Evolutionary conservation across 2,329 filamentous ascomycete genomes (phyloP).

Genomic region (Endocalyx cinctus): DNA sequence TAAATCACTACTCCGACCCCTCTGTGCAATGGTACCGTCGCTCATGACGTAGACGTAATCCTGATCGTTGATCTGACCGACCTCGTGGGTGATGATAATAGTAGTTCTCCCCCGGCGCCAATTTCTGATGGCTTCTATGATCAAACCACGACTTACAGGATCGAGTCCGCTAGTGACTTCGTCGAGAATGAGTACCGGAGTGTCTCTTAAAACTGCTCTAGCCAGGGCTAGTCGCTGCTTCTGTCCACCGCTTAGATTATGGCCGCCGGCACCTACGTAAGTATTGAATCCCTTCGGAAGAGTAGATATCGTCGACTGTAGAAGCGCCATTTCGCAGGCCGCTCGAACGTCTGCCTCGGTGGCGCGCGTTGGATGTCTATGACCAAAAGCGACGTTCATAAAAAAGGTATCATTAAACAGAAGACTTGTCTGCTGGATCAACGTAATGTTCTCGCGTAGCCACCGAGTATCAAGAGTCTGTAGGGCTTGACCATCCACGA

Average conservation of each 20-base stretch:
- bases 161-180: slow-evolving; percentile 87
- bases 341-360: slow-evolving; percentile 51
- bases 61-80: slow-evolving; percentile 64
- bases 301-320: slow-evolving; percentile 61
- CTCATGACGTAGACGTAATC: slow-evolving; percentile 83
- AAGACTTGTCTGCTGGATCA: slow-evolving; percentile 77
- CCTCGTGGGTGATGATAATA: slow-evolving; percentile 88
- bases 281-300: slow-evolving; percentile 72
- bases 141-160: slow-evolving; percentile 57
- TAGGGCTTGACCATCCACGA: slow-evolving; percentile 62
- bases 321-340: slow-evolving; percentile 62
- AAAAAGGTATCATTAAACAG: slow-evolving; percentile 79
- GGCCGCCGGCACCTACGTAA: slow-evolving; percentile 63
- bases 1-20: slow-evolving; percentile 60
- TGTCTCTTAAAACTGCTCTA: slow-evolving; percentile 69
- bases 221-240: slow-evolving; percentile 78
- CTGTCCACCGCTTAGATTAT: slow-evolving; percentile 77
- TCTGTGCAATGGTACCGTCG: slow-evolving; percentile 60
- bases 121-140: slow-evolving; percentile 69
- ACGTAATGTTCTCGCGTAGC: slow-evolving; percentile 71
- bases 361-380: slow-evolving; percentile 41
- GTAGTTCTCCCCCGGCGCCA: slow-evolving; percentile 84
- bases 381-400: slow-evolving; percentile 73
- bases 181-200: slow-evolving; percentile 78
- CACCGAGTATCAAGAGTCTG: slow-evolving; percentile 61